phyloP scores from a whole-genome alignment of 257 asterid species.

The Scutellaria minor region DNA sequence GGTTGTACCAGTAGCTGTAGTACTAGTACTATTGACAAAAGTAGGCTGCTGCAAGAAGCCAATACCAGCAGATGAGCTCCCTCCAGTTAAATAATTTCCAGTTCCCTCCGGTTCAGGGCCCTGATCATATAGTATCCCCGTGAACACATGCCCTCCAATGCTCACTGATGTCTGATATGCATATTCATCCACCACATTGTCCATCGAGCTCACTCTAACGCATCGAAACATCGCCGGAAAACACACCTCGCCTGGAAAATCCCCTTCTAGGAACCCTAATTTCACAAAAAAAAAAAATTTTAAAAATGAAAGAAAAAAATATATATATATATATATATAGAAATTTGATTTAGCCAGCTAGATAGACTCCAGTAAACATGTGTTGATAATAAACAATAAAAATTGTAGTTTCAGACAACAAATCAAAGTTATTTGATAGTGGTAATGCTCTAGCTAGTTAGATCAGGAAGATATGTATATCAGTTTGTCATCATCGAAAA shows the following conservation, averaged over 20 bases:
- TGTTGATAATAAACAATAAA: background rate
- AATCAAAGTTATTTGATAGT: background rate
- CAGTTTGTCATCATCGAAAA: constrained; percentile 6
- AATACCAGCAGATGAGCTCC: constrained; percentile 45
- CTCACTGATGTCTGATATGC: constrained; percentile 82
- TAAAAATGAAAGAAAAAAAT: too few relatives aligned
- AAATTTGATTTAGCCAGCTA: background rate
- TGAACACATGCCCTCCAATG: constrained; percentile 73
- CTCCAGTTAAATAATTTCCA: constrained; percentile 44
- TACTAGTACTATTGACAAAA: constrained; percentile 35
- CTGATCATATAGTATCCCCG: constrained; percentile 82
- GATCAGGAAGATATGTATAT: constrained; percentile 6
- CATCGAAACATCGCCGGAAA: constrained; percentile 72
- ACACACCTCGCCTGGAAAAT: constrained; percentile 68
- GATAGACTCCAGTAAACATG: background rate
- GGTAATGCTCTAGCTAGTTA: background rate
- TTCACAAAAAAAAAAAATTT: too few relatives aligned
- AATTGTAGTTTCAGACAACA: background rate
- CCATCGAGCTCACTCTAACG: constrained; percentile 71
- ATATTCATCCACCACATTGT: constrained; percentile 68
- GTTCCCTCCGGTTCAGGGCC: constrained; percentile 52
- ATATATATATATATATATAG: too few relatives aligned
- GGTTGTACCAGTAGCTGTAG: constrained; percentile 44
- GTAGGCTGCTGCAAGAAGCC: constrained; percentile 44
- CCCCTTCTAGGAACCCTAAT: constrained; percentile 55